Base-by-base conservation (phyloP, 257 asterid genomes). In the Verbena officinalis region DNA sequence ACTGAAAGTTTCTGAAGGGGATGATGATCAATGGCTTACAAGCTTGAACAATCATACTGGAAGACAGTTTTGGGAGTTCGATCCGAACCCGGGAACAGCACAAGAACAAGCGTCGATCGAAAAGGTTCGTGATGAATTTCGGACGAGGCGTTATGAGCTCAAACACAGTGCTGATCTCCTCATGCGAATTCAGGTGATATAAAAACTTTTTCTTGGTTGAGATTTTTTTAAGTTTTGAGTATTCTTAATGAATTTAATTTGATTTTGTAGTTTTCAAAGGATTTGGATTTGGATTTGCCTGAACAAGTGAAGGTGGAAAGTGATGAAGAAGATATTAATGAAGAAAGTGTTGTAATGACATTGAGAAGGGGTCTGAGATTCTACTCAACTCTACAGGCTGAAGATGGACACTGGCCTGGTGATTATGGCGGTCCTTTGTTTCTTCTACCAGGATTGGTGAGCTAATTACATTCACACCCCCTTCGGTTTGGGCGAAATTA, bases 391-490 rank as follows among this genome's bases (percentile, higher is more conserved):
- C 72, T 86, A 43, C 96, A 89, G 23, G 89, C 83, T 27, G 87
- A 82, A 23, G 95, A 89, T 79, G 96, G 96, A 1, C 87, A 89
- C 65, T 86, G 95, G 96, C 85, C 95, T 14, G 86, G 74, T 71
- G 96, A 89, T 62, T 89, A 84, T 74, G 88, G 85, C 23, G 96
- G 92, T 59, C 96, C 96, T 24, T 65, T 86, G 65, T 89, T 86
- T 74, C 86, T 86, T 59, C 77, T 89, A 42, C 92, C 96, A 1
- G 75, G 81, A 62, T 56, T 89, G 90, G 96, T 89, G 44, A 44
- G 4, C 34, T 30, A 36, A 7, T 7, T 36, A 4, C 40, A 9
- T 36, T 36, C 33, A n/a, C n/a, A n/a, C n/a, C n/a, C n/a, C n/a
- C n/a, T n/a, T n/a, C n/a, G n/a, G n/a, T n/a, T n/a, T n/a, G n/a